Percentiles rank a stretch among this genome's conserved stretches.
These are phyloP conservation scores for Saccharomycopsis sp. DNA, from an alignment of 805 yeast species.

Conservation along the genomic window DNA sequence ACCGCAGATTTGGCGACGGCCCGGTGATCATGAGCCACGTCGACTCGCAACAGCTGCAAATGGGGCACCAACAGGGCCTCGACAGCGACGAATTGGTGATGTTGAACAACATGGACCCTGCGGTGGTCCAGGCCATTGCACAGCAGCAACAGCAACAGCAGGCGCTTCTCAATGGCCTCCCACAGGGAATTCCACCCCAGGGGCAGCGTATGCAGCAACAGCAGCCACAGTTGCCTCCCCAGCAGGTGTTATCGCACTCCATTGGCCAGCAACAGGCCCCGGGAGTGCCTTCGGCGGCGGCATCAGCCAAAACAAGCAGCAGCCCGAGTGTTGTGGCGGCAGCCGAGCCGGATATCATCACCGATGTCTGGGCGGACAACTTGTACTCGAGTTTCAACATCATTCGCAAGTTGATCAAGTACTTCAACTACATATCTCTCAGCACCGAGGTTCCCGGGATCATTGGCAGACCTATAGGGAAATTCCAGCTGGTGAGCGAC, in stretches of 20 bases:
- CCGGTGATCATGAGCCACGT: conserved; percentile 26
- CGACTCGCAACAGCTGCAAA: conserved; percentile 22
- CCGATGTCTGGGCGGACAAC: conserved; percentile 71
- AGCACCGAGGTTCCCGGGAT: conserved; percentile 96
- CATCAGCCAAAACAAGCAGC: conserved; percentile 35
- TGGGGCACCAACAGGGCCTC: conserved; percentile 1
- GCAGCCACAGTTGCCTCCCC: conserved; percentile 21
- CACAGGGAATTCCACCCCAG: background rate
- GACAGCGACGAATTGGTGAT: background rate
- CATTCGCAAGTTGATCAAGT: conserved; percentile 51
- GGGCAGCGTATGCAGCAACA: background rate
- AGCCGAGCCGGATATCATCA: conserved; percentile 30
- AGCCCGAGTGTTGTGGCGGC: conserved; percentile 32
- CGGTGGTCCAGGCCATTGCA: background rate
- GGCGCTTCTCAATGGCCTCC: conserved; percentile 11
- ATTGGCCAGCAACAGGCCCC: conserved; percentile 24
- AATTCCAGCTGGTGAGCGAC: conserved; percentile 81
- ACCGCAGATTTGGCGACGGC: conserved; percentile 7
- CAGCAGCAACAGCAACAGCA: conserved; percentile 21
- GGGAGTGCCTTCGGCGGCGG: too few relatives aligned
- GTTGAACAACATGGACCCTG: background rate
- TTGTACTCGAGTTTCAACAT: conserved; percentile 59
- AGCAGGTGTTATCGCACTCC: conserved; percentile 9
- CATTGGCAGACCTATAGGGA: conserved; percentile 92
- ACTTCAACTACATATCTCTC: conserved; percentile 55